Conservation (phyloP, 345 rosid species). For the Erucastrum elatum region DNA sequence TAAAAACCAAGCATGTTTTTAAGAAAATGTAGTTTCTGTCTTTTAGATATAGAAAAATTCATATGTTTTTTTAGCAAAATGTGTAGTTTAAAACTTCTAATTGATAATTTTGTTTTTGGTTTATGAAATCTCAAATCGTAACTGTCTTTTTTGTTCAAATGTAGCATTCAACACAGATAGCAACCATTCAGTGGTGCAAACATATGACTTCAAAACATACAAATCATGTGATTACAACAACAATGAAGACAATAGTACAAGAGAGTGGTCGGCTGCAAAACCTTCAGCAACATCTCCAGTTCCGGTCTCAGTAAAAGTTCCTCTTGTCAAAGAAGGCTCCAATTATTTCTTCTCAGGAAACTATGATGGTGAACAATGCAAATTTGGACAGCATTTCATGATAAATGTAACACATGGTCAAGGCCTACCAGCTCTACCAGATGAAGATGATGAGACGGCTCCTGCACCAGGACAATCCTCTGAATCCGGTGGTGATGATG, state of each 20-base stretch:
- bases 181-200: constrained; percentile 86
- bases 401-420: constrained; percentile 76
- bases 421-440: constrained; percentile 57
- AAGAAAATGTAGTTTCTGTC: background rate
- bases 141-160: constrained; percentile 2
- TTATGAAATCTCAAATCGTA: background rate
- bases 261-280: constrained; percentile 63
- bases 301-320: constrained; percentile 60
- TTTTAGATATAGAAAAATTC: background rate
- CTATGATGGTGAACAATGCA: constrained; percentile 91
- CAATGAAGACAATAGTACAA: constrained; percentile 52
- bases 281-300: constrained; percentile 72
- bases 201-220: constrained; percentile 75
- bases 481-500: constrained; percentile 53
- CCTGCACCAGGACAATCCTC: constrained; percentile 57
- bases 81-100: background rate
- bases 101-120: background rate
- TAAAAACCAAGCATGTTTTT: too few species aligned
- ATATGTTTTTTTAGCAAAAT: background rate
- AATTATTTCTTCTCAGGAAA: constrained; percentile 79
- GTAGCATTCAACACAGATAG: constrained; percentile 92
- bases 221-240: constrained; percentile 65
- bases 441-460: constrained; percentile 39
- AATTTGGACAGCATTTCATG: constrained; percentile 62
- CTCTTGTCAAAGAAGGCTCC: constrained; percentile 68